Base-by-base conservation (phyloP, 2,329 filamentous ascomycete genomes). In the Chaetomium sp. region DNA sequence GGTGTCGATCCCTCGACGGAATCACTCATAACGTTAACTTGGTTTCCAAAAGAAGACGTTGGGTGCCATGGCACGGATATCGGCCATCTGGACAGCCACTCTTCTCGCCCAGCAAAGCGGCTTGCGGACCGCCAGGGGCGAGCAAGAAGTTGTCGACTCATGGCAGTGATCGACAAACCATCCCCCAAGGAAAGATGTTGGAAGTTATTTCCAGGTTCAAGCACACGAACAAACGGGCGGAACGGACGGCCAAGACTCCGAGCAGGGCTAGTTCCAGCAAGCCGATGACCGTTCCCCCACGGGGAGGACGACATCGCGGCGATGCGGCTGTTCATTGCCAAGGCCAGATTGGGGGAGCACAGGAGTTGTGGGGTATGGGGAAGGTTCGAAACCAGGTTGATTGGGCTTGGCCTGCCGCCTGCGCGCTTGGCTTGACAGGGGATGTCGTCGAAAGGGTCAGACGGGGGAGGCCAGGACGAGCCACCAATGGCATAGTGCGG, bases 401-500 rank as follows among this genome's bases (percentile, higher is more conserved):
- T 38, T 52, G 35, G 36, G 19, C 5, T 4, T 27, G 19, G 19
- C 19, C 19, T 27, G 27, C 7, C 9, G 36, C 8, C 19, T 33
- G 12, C 19, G 32, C 9, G 42, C 14, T 9, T 6, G 14, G n/a
- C 33, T 19, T 34, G 32, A 40, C 42, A 33, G 10, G 5, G 52
- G 42, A n/a, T 48, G 44, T 43, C 14, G 37, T 48, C 36, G 38
- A 47, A 38, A 12, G 44, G 11, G 19, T 4, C 42, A 19, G 12
- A 27, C 32, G 10, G 36, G n/a, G 40, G 40, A 38, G 19, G 11
- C 14, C 14, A 45, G 34, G 33, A 38, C 10, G 19, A n/a, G 9
- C 11, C 45, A 42, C 45, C 52, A 54, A 54, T 49, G 34, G 34
- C 45, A 54, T 36, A 35, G 46, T 19, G 52, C 41, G 19, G 52